Evolutionary conservation across 768 basidiomycete species (phyloP).

Genomic region (Hygrophorus pudorinus): DNA sequence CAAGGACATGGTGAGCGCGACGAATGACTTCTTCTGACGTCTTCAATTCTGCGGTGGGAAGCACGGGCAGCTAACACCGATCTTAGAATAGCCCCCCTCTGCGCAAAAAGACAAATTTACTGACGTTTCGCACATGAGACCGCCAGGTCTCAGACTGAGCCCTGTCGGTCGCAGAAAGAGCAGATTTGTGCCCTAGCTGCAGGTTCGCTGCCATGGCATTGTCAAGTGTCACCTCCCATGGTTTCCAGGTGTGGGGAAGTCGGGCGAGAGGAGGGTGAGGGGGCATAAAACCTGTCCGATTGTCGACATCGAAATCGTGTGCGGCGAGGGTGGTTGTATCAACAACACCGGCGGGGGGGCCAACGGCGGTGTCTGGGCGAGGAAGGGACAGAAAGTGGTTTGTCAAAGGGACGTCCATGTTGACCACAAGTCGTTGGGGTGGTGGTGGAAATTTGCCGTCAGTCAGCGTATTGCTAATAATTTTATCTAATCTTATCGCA

Average conservation of each 20-base stretch:
- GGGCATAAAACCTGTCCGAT: slow-evolving; percentile 87
- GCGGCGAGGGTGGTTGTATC: slow-evolving; percentile 48
- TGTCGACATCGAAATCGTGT: slow-evolving; percentile 89
- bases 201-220: slow-evolving; percentile 37
- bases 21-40: slow-evolving; percentile 52
- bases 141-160: slow-evolving; percentile 45
- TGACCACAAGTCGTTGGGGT: background rate
- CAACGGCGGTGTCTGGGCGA: slow-evolving; percentile 11
- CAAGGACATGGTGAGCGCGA: slow-evolving; percentile 67
- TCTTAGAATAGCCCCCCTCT: slow-evolving; percentile 3
- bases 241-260: slow-evolving; percentile 52
- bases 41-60: slow-evolving; percentile 35
- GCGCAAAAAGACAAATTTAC: slow-evolving; percentile 11
- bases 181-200: slow-evolving; percentile 51
- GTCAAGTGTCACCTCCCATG: slow-evolving; percentile 62
- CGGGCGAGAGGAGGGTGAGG: slow-evolving; percentile 57
- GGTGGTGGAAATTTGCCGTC: background rate
- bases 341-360: slow-evolving; percentile 13
- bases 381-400: slow-evolving; percentile 25
- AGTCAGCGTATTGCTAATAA: background rate
- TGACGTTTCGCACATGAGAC: slow-evolving; percentile 35
- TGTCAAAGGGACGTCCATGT: slow-evolving; percentile 5
- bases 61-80: slow-evolving; percentile 37
- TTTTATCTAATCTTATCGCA: background rate
- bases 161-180: slow-evolving; percentile 28